phyloP scores from a whole-genome alignment of 1,284 basidiomycete genomes.

The Mycena sp. region DNA sequence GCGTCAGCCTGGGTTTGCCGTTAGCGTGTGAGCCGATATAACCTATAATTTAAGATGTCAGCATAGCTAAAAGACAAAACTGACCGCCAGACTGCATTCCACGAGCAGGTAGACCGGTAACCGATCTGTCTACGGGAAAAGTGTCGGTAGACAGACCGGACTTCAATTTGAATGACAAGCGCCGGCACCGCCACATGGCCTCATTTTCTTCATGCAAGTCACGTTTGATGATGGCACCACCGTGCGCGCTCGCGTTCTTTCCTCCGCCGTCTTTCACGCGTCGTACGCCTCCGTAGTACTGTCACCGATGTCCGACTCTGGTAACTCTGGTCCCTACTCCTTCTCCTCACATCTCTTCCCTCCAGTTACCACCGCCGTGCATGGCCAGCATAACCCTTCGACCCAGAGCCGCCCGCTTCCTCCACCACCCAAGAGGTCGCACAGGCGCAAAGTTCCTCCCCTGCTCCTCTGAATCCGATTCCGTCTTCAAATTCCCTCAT shows the following conservation, averaged over 20 bases:
- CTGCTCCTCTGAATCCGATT: neutral
- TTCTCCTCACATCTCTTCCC: neutral
- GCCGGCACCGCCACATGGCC: neutral
- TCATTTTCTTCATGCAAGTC: neutral
- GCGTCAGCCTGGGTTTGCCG: too few species aligned
- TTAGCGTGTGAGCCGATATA: too few species aligned
- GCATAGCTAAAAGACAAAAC: too few species aligned
- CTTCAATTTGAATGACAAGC: neutral
- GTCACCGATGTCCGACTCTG: neutral
- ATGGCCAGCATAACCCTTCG: too few species aligned
- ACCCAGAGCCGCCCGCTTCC: too few species aligned
- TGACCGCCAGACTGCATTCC: too few species aligned
- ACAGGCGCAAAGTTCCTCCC: neutral
- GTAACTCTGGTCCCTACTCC: neutral
- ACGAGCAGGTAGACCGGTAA: neutral
- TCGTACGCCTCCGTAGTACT: neutral
- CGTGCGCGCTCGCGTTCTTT: conserved; percentile 1
- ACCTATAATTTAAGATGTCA: too few species aligned
- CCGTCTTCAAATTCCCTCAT: neutral
- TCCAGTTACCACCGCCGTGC: too few species aligned
- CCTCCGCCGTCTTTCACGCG: neutral
- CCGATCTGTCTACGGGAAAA: conserved; percentile 1
- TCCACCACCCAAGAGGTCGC: neutral
- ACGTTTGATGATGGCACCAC: conserved; percentile 10
- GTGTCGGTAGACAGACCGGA: conserved; percentile 6